phyloP scores from a whole-genome alignment of 305 asterid genomes.

The Ilex paraguariensis region DNA sequence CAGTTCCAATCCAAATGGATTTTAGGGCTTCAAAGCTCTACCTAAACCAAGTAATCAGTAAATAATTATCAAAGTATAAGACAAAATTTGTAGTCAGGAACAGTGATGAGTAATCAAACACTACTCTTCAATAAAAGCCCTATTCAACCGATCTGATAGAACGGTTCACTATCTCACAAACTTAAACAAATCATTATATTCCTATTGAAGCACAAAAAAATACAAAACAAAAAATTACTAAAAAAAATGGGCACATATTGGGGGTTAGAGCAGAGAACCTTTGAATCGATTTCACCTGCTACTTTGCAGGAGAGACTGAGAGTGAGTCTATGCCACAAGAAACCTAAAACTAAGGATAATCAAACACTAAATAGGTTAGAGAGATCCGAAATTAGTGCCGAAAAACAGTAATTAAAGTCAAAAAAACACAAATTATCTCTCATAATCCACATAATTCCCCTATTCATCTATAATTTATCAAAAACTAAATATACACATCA shows the following conservation, averaged over 20 bases:
- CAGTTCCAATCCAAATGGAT: no score
- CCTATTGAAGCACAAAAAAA: slow-evolving; percentile 12
- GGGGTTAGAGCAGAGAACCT: slow-evolving; percentile 10
- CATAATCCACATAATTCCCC: background rate
- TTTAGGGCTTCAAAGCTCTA: background rate
- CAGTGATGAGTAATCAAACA: slow-evolving; percentile 1
- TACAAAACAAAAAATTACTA: background rate
- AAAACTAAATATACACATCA: background rate
- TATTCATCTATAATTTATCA: background rate
- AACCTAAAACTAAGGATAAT: slow-evolving; percentile 35
- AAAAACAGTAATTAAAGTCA: slow-evolving; percentile 5
- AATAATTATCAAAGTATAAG: background rate
- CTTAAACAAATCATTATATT: slow-evolving; percentile 8
- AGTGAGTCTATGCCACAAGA: slow-evolving; percentile 23
- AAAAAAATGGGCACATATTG: slow-evolving; percentile 10
- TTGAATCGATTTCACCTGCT: slow-evolving; percentile 35
- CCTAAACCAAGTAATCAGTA: background rate
- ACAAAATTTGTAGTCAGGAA: background rate
- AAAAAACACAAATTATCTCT: background rate
- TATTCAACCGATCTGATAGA: slow-evolving; percentile 10
- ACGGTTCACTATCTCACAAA: slow-evolving; percentile 9
- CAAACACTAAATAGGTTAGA: slow-evolving; percentile 33
- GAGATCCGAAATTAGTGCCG: slow-evolving; percentile 61
- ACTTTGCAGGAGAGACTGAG: slow-evolving; percentile 18
- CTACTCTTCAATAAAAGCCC: slow-evolving; percentile 1